Percentiles rank a stretch among this genome's conserved stretches.
Evolutionary conservation across 352 stramenopile species (phyloP).

Genomic region (Globisporangium spiculum): DNA sequence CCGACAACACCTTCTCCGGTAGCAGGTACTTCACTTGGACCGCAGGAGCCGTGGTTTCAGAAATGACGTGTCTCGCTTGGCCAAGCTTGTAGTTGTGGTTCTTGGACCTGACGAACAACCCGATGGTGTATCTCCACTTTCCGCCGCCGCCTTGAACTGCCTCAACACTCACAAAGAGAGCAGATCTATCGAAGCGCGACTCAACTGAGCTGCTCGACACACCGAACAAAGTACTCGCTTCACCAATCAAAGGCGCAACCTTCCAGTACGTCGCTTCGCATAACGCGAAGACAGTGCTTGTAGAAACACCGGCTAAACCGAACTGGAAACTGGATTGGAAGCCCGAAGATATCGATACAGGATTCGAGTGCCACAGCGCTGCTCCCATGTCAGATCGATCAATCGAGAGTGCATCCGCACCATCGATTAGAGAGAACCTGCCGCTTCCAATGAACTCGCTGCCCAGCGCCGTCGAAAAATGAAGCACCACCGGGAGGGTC

Average conservation of each 20-base stretch:
- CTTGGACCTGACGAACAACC: conserved; percentile 41
- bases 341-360: conserved; percentile 34
- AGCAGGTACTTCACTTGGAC: conserved; percentile 44
- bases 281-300: conserved; percentile 49
- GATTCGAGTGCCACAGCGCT: conserved; percentile 46
- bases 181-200: conserved; percentile 26
- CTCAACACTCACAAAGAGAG: conserved; percentile 38
- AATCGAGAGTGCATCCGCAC: conserved; percentile 22
- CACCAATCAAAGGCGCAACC: conserved; percentile 43
- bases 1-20: conserved; percentile 35
- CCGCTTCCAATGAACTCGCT: conserved; percentile 42
- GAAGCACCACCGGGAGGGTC: conserved; percentile 38
- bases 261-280: conserved; percentile 74
- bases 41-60: conserved; percentile 12
- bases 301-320: conserved; percentile 9
- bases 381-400: conserved; percentile 25
- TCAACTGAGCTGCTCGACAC: not conserved
- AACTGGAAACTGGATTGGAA: conserved; percentile 54
- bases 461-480: conserved; percentile 36
- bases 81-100: conserved; percentile 35
- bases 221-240: conserved; percentile 21
- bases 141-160: not conserved
- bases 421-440: conserved; percentile 34
- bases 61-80: conserved; percentile 31
- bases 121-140: conserved; percentile 32